Conservation (phyloP, 768 basidiomycete species). For the Psilocybe cubensis region DNA sequence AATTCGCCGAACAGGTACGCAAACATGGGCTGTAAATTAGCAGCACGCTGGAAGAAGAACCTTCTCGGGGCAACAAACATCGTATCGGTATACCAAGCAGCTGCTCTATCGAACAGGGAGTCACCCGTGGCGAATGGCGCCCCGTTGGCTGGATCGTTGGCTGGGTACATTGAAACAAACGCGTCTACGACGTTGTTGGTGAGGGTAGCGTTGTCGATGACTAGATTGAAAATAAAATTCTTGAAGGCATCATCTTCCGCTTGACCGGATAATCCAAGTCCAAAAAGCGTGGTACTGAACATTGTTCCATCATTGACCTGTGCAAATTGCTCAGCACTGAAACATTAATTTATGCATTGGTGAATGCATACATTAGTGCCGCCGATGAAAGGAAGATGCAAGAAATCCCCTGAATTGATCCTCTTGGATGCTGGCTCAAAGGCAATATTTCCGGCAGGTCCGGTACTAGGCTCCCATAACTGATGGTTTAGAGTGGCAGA, state of each 20-base stretch:
- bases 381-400: conserved; percentile 56
- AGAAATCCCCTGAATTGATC: conserved; percentile 51
- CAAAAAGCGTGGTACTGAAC: conserved; percentile 42
- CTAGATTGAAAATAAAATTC: conserved; percentile 46
- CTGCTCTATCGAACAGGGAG: conserved; percentile 58
- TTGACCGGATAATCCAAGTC: conserved; percentile 38
- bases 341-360: background rate
- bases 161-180: conserved; percentile 46
- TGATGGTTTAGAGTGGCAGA: conserved; percentile 48
- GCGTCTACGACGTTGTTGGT: conserved; percentile 41
- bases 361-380: conserved; percentile 52
- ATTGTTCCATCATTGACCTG: conserved; percentile 60
- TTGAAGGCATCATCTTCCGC: conserved; percentile 49
- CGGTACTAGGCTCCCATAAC: conserved; percentile 60
- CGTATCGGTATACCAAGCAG: conserved; percentile 59
- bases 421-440: conserved; percentile 46
- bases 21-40: conserved; percentile 50
- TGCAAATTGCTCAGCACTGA: too few relatives aligned
- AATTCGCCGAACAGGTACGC: conserved; percentile 61
- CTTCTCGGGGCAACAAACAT: conserved; percentile 59
- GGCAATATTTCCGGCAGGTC: conserved; percentile 52
- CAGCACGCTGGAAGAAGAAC: conserved; percentile 52
- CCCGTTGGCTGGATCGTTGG: conserved; percentile 49
- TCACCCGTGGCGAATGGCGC: conserved; percentile 63
- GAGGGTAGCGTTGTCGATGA: conserved; percentile 59